Percentiles rank a stretch among this genome's conserved stretches.
These are phyloP conservation scores for Hygrocybe punicea DNA, from an alignment of 768 basidiomycete genomes.

Conservation along the genomic window DNA sequence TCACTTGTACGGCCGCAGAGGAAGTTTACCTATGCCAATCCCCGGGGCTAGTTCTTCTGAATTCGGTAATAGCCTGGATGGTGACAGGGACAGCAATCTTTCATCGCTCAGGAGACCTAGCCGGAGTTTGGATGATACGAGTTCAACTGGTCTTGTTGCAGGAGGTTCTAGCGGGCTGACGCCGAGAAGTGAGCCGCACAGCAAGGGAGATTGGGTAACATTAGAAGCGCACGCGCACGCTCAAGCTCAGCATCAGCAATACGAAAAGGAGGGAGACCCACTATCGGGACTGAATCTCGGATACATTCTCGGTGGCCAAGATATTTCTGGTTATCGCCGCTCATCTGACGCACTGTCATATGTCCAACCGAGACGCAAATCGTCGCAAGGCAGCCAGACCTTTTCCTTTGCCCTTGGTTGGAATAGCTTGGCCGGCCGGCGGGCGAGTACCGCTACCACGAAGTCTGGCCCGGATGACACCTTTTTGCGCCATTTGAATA, in stretches of 20 bases:
- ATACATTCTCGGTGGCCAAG: slow-evolving; percentile 5
- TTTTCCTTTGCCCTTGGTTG: slow-evolving; percentile 17
- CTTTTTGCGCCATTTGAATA: slow-evolving; percentile 38
- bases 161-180: background rate
- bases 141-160: slow-evolving; percentile 17
- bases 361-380: slow-evolving; percentile 10
- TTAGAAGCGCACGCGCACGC: slow-evolving; percentile 44
- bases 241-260: background rate
- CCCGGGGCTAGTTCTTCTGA: slow-evolving; percentile 33
- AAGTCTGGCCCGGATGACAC: slow-evolving; percentile 41
- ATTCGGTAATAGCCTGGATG: slow-evolving; percentile 13
- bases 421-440: slow-evolving; percentile 23
- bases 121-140: slow-evolving; percentile 56
- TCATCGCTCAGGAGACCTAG: slow-evolving; percentile 60
- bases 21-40: slow-evolving; percentile 62
- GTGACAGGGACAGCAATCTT: slow-evolving; percentile 54
- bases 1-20: slow-evolving; percentile 39
- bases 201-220: slow-evolving; percentile 55
- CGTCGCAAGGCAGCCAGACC: slow-evolving; percentile 29
- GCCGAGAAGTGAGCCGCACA: slow-evolving; percentile 42
- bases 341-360: slow-evolving; percentile 7
- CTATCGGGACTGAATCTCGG: slow-evolving; percentile 9
- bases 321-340: background rate
- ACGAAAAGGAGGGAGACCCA: slow-evolving; percentile 22
- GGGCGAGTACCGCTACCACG: slow-evolving; percentile 44